Evolutionary conservation across 164 flowering plant species (phyloP), one percentile per base, ranked within the genome.

Genomic region (grape (Vitis vinifera)): DNA sequence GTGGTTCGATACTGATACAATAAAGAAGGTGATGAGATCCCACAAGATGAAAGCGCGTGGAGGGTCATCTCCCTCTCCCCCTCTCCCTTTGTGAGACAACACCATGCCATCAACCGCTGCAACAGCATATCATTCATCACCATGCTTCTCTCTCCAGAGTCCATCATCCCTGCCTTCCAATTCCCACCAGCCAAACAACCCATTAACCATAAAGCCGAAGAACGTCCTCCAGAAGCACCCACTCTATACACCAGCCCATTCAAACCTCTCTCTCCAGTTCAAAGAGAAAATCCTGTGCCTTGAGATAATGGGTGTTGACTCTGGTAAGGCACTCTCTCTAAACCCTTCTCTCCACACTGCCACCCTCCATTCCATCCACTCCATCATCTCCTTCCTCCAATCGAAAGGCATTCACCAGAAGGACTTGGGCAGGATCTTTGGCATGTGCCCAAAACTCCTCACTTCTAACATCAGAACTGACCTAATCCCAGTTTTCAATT

Each of bases 281-380:
- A 87, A 93, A 66, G 99, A 95, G 68, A 95, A 91, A 65, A 82
- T 95, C 72, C 77, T 95, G 3, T 93, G 97, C 79, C 87, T 95
- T n/a, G 99, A 95, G 71, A 71, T 95, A 70, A 86, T 95, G 85
- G 99, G 99, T 10, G 84, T 95, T 15, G 93, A 95, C 72, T 78
- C 98, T 7, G 90, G 97, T 23, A 88, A 77, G 31, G 99, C 97
- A 2, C 79, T 95, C n/a, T 70, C 97, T 15, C 84, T 77, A 49
- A 93, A 93, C 85, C 98, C 97, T 0, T 82, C 86, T 61, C 93
- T 96, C 62, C 97, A 76, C 71, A 17, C 77, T 2, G 88, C 92
- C 17, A 67, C 97, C 14, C 91, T 93, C 13, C 63, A 82, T 13
- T 85, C 98, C 74, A 87, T 95, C 71, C 79, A 96, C 69, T 71